Percentiles rank a stretch among this genome's conserved stretches.
Evolutionary conservation across 352 stramenopile species (phyloP).

Genomic region (Phytophthora cactorum): DNA sequence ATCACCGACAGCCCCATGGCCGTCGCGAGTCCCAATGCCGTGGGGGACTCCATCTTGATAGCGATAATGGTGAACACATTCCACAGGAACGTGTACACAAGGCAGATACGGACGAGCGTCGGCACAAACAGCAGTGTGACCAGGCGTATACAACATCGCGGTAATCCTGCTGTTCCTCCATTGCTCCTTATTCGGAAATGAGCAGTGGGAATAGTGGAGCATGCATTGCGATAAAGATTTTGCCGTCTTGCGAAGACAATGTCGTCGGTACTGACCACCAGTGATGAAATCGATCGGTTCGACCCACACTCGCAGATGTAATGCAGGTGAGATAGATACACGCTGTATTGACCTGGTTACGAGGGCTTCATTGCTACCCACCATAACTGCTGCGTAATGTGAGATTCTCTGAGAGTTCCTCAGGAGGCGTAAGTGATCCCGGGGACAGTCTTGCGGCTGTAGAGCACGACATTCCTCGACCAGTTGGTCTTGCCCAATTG

Average conservation of each 20-base stretch:
- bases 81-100: conserved; percentile 39
- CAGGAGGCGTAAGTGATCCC: conserved; percentile 49
- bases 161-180: conserved; percentile 17
- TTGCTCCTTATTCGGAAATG: conserved; percentile 20
- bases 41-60: conserved; percentile 26
- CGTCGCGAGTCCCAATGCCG: conserved; percentile 36
- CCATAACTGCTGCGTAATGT: conserved; percentile 5
- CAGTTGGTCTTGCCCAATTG: conserved; percentile 84
- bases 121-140: conserved; percentile 27
- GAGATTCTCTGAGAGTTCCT: not conserved
- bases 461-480: conserved; percentile 74
- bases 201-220: not conserved
- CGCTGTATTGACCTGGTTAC: conserved; percentile 19
- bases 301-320: not conserved
- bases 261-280: conserved; percentile 13
- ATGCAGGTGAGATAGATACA: conserved; percentile 22
- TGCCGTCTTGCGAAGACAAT: not conserved
- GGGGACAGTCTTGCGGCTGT: conserved; percentile 59
- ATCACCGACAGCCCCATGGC: conserved; percentile 39
- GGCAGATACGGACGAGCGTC: conserved; percentile 25
- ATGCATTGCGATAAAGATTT: not conserved
- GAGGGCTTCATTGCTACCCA: conserved; percentile 5
- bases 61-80: conserved; percentile 31
- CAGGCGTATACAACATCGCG: conserved; percentile 26
- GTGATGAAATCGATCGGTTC: conserved; percentile 25